These are phyloP conservation scores for Cyberlindnera amylophila DNA, from an alignment of 805 yeast species.

Conservation along the genomic window DNA sequence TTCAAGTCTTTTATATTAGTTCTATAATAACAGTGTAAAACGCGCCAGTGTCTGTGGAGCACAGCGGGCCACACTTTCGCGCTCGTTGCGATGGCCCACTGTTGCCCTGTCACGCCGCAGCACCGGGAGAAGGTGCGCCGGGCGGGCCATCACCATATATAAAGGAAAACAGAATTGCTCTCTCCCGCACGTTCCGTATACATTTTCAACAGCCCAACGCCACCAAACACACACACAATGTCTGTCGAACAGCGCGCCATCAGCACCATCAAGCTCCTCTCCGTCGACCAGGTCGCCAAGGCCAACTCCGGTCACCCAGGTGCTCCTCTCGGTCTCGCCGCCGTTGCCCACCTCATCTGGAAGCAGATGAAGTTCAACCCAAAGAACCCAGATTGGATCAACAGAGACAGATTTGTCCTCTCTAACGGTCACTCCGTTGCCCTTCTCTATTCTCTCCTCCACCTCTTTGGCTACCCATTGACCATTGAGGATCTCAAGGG, in stretches of 20 bases:
- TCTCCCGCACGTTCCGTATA: too few relatives aligned
- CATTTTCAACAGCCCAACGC: background rate
- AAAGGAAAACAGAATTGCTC: background rate
- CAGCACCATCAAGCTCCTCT: constrained; percentile 82
- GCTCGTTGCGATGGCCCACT: background rate
- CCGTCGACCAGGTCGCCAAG: constrained; percentile 80
- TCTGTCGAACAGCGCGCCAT: constrained; percentile 63
- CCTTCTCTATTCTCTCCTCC: constrained; percentile 77
- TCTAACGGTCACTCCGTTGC: constrained; percentile 98
- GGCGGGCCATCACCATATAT: background rate
- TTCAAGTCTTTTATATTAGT: too few relatives aligned
- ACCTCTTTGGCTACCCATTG: constrained; percentile 78
- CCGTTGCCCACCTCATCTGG: constrained; percentile 87
- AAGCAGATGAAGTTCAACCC: constrained; percentile 84
- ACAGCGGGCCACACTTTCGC: too few relatives aligned
- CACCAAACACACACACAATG: constrained; percentile 1
- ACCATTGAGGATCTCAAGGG: constrained; percentile 81
- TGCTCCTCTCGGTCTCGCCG: constrained; percentile 98
- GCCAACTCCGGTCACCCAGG: constrained; percentile 99
- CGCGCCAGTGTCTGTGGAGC: too few relatives aligned
- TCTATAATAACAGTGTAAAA: too few relatives aligned
- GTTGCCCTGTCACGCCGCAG: background rate
- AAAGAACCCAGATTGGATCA: constrained; percentile 85
- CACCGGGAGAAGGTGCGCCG: background rate
- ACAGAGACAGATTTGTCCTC: constrained; percentile 91